Percentiles rank a stretch among this genome's conserved stretches.
Evolutionary conservation across 164 flowering plant genomes (phyloP).

Genomic region (Annona cherimola): DNA sequence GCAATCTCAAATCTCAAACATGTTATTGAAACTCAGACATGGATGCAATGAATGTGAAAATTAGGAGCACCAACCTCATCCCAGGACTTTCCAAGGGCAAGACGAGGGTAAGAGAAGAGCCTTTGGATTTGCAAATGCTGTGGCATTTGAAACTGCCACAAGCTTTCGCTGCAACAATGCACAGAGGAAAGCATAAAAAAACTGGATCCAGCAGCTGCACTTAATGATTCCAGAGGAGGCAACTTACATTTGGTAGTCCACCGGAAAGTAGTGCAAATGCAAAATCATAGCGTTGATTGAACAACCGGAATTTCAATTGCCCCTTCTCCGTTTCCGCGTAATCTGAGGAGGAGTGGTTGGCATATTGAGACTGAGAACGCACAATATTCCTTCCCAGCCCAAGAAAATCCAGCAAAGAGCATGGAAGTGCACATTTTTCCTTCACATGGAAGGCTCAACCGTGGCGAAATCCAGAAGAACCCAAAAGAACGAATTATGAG

Average conservation of each 20-base stretch:
- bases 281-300: conserved; percentile 65
- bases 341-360: conserved; percentile 39
- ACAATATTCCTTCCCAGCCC: too few species aligned
- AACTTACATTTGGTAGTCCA: conserved; percentile 40
- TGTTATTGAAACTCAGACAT: neutral
- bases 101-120: conserved; percentile 79
- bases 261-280: conserved; percentile 62
- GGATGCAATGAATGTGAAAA: neutral
- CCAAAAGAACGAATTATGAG: too few species aligned
- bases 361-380: conserved; percentile 24
- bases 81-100: conserved; percentile 80
- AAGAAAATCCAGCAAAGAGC: too few species aligned
- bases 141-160: conserved; percentile 59
- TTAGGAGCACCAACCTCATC: conserved; percentile 48
- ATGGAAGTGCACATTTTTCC: too few species aligned
- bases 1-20: neutral
- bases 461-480: too few species aligned
- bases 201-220: neutral
- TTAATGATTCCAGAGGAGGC: neutral
- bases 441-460: too few species aligned
- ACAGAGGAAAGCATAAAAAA: neutral
- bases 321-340: conserved; percentile 47
- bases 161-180: conserved; percentile 54
- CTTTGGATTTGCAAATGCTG: conserved; percentile 64
- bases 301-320: conserved; percentile 41